Conservation (phyloP, 106 monocot species). For the Dendrobium nobile region DNA sequence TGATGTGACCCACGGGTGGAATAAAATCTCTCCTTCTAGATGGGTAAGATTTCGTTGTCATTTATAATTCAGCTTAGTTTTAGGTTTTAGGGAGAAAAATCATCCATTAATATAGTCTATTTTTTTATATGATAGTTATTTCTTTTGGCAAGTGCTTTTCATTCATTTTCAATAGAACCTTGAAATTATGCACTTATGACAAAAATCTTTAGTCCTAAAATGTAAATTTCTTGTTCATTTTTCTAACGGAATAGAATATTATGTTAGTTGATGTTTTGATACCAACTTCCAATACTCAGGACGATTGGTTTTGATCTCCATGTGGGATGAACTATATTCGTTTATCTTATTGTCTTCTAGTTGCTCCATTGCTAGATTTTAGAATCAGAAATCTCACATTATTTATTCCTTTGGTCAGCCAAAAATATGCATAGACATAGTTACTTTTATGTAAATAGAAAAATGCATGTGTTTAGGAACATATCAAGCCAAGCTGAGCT, state of each 20-base stretch:
- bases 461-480: neutral
- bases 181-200: neutral
- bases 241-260: neutral
- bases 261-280: neutral
- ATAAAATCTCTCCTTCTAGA: slow-evolving; percentile 76
- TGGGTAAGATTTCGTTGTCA: slow-evolving; percentile 38
- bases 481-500: too few species aligned
- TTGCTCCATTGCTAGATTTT: neutral
- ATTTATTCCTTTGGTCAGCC: neutral
- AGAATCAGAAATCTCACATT: neutral
- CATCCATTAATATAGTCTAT: neutral
- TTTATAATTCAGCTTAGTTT: neutral
- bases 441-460: neutral
- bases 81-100: neutral
- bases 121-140: neutral
- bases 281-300: neutral
- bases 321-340: neutral
- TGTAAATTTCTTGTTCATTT: neutral
- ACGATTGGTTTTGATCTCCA: neutral
- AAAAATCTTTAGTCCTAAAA: neutral
- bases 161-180: neutral
- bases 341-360: neutral
- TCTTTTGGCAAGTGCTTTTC: neutral
- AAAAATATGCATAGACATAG: neutral
- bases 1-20: slow-evolving; percentile 98